phyloP scores from a whole-genome alignment of 225 moss, liverwort and hornwort species.

The Neckera pumila region DNA sequence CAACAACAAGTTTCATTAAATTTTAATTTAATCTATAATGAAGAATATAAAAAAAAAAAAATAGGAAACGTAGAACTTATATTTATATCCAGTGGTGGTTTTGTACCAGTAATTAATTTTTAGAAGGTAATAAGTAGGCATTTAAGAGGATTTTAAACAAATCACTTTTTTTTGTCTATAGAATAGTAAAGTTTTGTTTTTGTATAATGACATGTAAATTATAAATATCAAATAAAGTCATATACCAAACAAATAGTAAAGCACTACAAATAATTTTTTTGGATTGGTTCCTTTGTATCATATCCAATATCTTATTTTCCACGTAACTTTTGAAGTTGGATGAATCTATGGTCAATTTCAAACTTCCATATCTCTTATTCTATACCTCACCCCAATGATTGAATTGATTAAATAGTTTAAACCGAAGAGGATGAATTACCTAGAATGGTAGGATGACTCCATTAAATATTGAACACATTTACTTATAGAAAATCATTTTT shows the following conservation, averaged over 20 bases:
- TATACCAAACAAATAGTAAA: not conserved
- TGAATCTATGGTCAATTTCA: not conserved
- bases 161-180: not conserved
- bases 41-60: not conserved
- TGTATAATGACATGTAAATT: too few relatives aligned
- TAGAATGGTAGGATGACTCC: accelerated
- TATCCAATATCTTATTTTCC: accelerated
- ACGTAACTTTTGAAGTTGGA: not conserved
- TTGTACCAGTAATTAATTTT: not conserved
- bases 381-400: not conserved
- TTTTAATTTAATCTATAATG: not conserved
- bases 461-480: not conserved
- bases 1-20: not conserved
- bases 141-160: not conserved
- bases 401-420: not conserved
- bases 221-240: accelerated
- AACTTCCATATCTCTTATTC: not conserved
- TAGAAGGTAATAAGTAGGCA: not conserved
- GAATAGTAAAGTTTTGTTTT: not conserved
- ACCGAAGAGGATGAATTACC: not conserved
- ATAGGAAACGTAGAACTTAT: not conserved
- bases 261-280: not conserved
- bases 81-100: not conserved
- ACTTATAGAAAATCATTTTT: not conserved
- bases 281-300: accelerated